Evolutionary conservation across 495 filamentous ascomycete species (phyloP).

Genomic region (Penicillium crystallinum): DNA sequence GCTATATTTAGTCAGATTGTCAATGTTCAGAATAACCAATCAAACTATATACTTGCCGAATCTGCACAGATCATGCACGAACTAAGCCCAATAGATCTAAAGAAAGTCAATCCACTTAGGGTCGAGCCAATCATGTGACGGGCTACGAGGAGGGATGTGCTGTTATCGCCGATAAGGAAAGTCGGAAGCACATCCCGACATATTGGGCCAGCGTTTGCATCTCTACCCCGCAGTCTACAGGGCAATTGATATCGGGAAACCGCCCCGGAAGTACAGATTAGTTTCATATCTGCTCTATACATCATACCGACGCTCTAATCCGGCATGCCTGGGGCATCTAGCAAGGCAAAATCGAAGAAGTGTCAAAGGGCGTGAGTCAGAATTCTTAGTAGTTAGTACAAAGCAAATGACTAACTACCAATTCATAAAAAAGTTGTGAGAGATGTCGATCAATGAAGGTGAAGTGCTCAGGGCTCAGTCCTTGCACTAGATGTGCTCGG

Average conservation of each 20-base stretch:
- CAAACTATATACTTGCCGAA: not conserved
- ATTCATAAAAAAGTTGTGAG: slow-evolving; percentile 19
- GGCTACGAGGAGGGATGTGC: no score
- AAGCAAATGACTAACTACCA: not conserved
- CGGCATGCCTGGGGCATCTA: slow-evolving; percentile 16
- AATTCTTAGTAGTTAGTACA: no score
- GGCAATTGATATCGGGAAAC: slow-evolving; percentile 14
- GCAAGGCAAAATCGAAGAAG: slow-evolving; percentile 17
- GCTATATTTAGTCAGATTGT: not conserved
- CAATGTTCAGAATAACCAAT: not conserved
- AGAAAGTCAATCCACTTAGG: not conserved
- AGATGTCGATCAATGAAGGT: slow-evolving; percentile 39
- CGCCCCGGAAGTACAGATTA: slow-evolving; percentile 7
- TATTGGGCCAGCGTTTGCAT: not conserved
- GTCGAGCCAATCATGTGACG: slow-evolving; percentile 4
- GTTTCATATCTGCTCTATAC: not conserved
- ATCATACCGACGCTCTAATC: not conserved
- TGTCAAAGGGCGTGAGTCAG: slow-evolving; percentile 23
- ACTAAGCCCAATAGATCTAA: not conserved
- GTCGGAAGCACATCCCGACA: slow-evolving; percentile 18
- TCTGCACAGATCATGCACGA: not conserved
- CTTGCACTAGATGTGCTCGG: slow-evolving; percentile 30
- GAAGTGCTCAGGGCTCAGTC: slow-evolving; percentile 31
- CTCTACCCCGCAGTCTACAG: slow-evolving; percentile 8
- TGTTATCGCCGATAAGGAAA: slow-evolving; percentile 14